Evolutionary conservation across 768 basidiomycete genomes (phyloP).

Genomic region (Russula dissimulans): DNA sequence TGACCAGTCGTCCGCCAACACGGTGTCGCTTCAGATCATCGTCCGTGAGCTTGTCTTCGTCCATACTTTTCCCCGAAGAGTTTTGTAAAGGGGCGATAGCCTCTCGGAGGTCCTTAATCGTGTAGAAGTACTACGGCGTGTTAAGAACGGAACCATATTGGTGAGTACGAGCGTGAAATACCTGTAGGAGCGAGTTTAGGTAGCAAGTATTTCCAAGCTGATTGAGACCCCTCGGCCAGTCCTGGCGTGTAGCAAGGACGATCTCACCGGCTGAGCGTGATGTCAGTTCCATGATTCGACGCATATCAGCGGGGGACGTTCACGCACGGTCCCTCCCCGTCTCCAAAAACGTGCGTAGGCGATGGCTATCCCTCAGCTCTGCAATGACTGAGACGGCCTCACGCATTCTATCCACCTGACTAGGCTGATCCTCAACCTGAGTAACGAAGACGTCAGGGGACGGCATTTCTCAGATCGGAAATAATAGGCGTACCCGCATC

Average conservation of each 20-base stretch:
- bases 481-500: conserved; percentile 48
- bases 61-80: conserved; percentile 43
- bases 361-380: conserved; percentile 62
- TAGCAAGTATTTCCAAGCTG: conserved; percentile 88
- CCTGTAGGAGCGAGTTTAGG: conserved; percentile 71
- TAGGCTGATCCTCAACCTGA: conserved; percentile 65
- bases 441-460: conserved; percentile 6
- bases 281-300: neutral
- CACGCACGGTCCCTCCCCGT: conserved; percentile 70
- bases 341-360: conserved; percentile 53
- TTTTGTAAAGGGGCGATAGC: conserved; percentile 56
- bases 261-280: conserved; percentile 51
- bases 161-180: conserved; percentile 21
- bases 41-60: conserved; percentile 64
- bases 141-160: neutral
- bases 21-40: conserved; percentile 77
- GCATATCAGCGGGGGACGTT: neutral
- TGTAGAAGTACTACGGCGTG: conserved; percentile 75
- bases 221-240: conserved; percentile 78
- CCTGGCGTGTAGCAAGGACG: conserved; percentile 41
- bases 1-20: conserved; percentile 81
- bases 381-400: conserved; percentile 70
- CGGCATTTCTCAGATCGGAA: neutral
- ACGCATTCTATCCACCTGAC: conserved; percentile 57
- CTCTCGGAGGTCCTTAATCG: conserved; percentile 82